phyloP scores from a whole-genome alignment of 2,329 filamentous ascomycete species.

The Scleromitrula shiraiana region DNA sequence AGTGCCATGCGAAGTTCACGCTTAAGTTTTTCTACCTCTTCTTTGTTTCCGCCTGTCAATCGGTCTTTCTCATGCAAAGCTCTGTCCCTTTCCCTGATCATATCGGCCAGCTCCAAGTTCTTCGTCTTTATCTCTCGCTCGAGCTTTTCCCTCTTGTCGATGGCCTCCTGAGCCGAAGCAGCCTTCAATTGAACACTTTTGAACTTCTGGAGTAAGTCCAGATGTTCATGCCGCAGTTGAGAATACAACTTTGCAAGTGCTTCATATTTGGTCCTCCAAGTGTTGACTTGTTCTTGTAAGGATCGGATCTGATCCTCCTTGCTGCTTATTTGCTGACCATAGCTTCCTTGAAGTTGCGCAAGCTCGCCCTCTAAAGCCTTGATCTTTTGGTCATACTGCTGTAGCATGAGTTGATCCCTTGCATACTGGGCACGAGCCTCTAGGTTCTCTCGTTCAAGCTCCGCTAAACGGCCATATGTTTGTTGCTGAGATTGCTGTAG shows the following conservation, averaged over 20 bases:
- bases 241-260: slow-evolving; percentile 95
- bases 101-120: slow-evolving; percentile 96
- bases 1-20: slow-evolving; percentile 87
- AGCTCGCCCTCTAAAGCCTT: slow-evolving; percentile 89
- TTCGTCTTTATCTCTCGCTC: slow-evolving; percentile 98
- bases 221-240: slow-evolving; percentile 87
- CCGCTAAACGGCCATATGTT: slow-evolving; percentile 89
- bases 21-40: slow-evolving; percentile 90
- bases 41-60: slow-evolving; percentile 74
- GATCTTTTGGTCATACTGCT: slow-evolving; percentile 92
- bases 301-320: slow-evolving; percentile 92
- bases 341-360: slow-evolving; percentile 70
- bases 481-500: slow-evolving; percentile 87
- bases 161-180: slow-evolving; percentile 92
- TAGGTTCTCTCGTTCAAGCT: slow-evolving; percentile 90
- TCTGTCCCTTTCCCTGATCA: slow-evolving; percentile 94
- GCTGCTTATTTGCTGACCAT: slow-evolving; percentile 75
- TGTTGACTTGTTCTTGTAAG: slow-evolving; percentile 94
- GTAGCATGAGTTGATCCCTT: slow-evolving; percentile 91
- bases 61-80: slow-evolving; percentile 91
- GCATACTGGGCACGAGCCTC: slow-evolving; percentile 93
- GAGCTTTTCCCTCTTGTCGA: slow-evolving; percentile 87
- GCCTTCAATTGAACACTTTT: slow-evolving; percentile 95
- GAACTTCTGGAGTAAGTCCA: slow-evolving; percentile 92
- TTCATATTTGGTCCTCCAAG: slow-evolving; percentile 96